Evolutionary conservation across 176 grass and related monocot species (phyloP).

Genomic region (Oryza meridionalis): DNA sequence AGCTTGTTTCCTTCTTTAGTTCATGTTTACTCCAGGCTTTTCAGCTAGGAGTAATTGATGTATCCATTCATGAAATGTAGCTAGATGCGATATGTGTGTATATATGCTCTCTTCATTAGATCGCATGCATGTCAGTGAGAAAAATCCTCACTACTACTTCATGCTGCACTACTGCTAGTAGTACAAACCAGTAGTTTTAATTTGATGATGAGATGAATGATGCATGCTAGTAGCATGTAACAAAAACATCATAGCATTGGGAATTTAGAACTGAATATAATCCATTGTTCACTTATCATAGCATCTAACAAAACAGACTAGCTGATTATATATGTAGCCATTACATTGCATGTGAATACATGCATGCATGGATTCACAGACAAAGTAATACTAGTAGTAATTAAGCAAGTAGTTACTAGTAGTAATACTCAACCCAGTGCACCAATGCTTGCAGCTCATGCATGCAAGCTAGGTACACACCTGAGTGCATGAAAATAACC

Average conservation of each 20-base stretch:
- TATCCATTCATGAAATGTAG: neutral
- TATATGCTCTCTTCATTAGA: neutral
- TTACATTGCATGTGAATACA: slow-evolving; percentile 35
- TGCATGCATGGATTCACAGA: slow-evolving; percentile 17
- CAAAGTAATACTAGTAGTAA: neutral
- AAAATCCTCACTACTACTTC: slow-evolving; percentile 2
- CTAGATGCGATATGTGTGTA: neutral
- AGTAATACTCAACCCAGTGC: slow-evolving; percentile 24
- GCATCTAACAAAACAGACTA: slow-evolving; percentile 9
- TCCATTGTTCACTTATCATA: neutral
- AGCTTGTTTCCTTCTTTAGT: slow-evolving; percentile 15
- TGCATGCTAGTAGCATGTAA: no score
- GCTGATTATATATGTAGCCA: slow-evolving; percentile 24
- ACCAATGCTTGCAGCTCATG: neutral
- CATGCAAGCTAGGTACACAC: neutral
- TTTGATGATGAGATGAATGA: neutral
- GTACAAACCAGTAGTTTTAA: neutral
- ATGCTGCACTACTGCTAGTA: neutral
- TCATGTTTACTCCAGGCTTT: neutral
- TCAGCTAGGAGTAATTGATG: neutral
- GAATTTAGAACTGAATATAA: neutral
- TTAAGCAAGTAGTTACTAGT: neutral
- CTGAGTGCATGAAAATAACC: neutral
- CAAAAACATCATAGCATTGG: no score
- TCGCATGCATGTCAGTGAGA: slow-evolving; percentile 6